Base-by-base conservation (phyloP, 1,139 yeast genomes). In the Geotrichum reessii region DNA sequence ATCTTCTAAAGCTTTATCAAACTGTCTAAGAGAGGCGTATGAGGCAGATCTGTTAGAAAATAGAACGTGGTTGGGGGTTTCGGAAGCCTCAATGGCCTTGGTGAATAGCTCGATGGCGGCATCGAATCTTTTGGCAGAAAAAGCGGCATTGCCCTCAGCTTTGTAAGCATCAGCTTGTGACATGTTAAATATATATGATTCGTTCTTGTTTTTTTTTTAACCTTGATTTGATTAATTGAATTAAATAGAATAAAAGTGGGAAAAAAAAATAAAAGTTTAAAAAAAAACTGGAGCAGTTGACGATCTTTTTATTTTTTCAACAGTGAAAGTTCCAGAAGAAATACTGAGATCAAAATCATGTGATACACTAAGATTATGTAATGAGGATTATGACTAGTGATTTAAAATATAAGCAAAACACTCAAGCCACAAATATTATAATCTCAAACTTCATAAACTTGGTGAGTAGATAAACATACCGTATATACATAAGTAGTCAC, bases 41-140 rank as follows among this genome's bases (percentile, higher is more conserved):
- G 90, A 82, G 11, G 96, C 99, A n/a, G 97, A 91, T 73, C 98
- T 84, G 76, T 93, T 93, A 58, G 97, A 90, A 71, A 78, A 91
- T 61, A 93, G 79, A 25, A 93, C 97, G 72, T 92, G 97, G 72
- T 90, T 91, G 64, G 97, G 96, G 14, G 78, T 66, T 52, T 84
- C 76, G 0, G 96, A 85, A n/a, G 83, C 89, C 52, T 84, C 93
- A 69, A 93, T 93, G 50, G 98, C 99, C 73, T 88, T 81, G 40
- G 93, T 76, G 76, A 93, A 93, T 62, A 76, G 74, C 53, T 86
- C 96, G 63, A 87, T 83, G 55, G 99, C 98, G 66, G 84, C 81
- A 19, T 78, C 76, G 71, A 84, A 93, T 57, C 92, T 90, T 74
- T 93, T 92, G 60, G 91, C 89, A 49, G 91, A 84, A 72, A 93